Conservation (phyloP, 106 monocot species). For the Xerophyta viscosa region DNA sequence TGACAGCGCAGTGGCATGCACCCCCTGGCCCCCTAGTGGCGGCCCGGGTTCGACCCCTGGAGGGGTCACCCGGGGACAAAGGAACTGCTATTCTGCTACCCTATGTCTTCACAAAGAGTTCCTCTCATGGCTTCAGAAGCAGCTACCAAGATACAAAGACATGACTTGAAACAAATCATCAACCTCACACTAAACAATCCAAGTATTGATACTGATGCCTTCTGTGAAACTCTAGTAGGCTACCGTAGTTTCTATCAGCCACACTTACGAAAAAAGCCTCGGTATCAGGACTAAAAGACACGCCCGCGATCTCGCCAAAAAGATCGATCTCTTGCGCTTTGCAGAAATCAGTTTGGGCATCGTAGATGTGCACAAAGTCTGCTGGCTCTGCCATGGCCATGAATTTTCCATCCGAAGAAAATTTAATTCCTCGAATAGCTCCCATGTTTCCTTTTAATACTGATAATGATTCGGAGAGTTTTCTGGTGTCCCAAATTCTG, state of each 20-base stretch:
- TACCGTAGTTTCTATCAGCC: slow-evolving; percentile 43
- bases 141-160: no score
- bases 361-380: slow-evolving; percentile 78
- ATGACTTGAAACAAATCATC: no score
- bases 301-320: slow-evolving; percentile 74
- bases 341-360: slow-evolving; percentile 22
- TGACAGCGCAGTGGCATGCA: no score
- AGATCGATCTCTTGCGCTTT: slow-evolving; percentile 72
- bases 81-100: no score
- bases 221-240: slow-evolving; percentile 46
- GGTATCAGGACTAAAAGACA: slow-evolving; percentile 44
- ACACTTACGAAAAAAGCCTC: slow-evolving; percentile 50
- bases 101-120: no score
- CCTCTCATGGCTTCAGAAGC: no score
- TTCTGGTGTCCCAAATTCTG: slow-evolving; percentile 81
- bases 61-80: no score
- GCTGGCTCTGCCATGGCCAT: slow-evolving; percentile 82
- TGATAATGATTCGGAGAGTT: slow-evolving; percentile 35
- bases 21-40: no score
- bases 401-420: slow-evolving; percentile 61
- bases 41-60: no score
- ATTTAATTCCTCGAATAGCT: slow-evolving; percentile 64
- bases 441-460: slow-evolving; percentile 72
- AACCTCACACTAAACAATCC: slow-evolving; percentile 3
- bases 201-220: slow-evolving; percentile 22